Conservation (phyloP, 139 green algal genomes). For the Volvox africanus region DNA sequence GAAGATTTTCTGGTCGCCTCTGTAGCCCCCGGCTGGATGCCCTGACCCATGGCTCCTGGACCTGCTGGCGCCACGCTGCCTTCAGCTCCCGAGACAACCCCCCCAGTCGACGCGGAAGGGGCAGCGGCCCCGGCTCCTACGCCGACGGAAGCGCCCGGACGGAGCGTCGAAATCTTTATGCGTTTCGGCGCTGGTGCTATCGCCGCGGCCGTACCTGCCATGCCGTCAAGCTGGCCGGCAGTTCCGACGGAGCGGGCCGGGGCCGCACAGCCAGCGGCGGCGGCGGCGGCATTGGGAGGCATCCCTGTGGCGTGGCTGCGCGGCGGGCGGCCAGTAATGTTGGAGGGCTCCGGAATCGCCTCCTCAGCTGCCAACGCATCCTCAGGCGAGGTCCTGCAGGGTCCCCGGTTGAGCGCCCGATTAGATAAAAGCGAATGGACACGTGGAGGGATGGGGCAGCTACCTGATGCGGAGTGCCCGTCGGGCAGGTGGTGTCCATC, state of each 20-base stretch:
- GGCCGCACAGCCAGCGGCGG: neutral
- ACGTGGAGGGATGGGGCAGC: too few species aligned
- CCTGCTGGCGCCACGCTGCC: neutral
- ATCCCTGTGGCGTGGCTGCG: slow-evolving; percentile 9
- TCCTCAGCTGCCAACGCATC: slow-evolving; percentile 12
- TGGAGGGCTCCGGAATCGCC: slow-evolving; percentile 20
- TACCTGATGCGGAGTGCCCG: too few species aligned
- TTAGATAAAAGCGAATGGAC: too few species aligned
- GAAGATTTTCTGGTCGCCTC: neutral
- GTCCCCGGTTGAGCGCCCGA: too few species aligned
- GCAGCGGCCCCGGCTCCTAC: neutral
- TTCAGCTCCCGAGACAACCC: neutral
- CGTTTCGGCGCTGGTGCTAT: slow-evolving; percentile 13
- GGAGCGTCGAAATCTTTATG: slow-evolving; percentile 13
- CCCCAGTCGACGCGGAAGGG: neutral
- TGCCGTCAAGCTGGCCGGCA: slow-evolving; percentile 2
- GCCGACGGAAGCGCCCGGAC: neutral
- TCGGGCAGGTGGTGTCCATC: too few species aligned
- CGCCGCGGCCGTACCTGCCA: slow-evolving; percentile 25
- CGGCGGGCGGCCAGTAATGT: slow-evolving; percentile 19
- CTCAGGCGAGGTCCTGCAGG: slow-evolving; percentile 12
- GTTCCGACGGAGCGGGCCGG: slow-evolving; percentile 24
- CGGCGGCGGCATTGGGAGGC: neutral
- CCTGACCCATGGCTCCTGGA: neutral
- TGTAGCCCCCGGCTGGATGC: too few species aligned